Evolutionary conservation across 1,139 yeast genomes (phyloP), one percentile per base, ranked within the genome.

Genomic region (Eremothecium sinecaudum): DNA sequence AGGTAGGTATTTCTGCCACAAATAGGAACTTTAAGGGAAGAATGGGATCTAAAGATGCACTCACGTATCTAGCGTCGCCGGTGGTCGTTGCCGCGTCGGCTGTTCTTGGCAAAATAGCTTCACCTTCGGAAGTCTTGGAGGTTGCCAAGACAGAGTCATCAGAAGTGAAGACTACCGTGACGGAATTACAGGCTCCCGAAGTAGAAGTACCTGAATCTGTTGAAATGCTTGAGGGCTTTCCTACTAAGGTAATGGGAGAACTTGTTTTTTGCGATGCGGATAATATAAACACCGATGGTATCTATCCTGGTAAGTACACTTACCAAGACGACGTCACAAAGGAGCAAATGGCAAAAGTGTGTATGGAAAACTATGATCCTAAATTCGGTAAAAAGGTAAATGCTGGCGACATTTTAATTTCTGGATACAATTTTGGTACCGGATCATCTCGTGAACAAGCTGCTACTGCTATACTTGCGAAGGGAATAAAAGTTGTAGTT

Each of bases 371-470:
- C 64, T 90, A 92, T 61, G 99, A 90, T 60, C 59, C 82, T 13
- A 93, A 87, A 46, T 90, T 90, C 60, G 75, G 79, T 37, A 45
- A 62, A 32, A 86, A 84, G 66, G 83, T 94, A 26, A 68, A 75
- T 45, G 72, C 94, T 5, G 84, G 93, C 37, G 99, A 90, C 59
- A 86, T 90, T 45, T 74, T 90, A 38, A 73, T 90, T 34, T 75
- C 90, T 38, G 99, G 99, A 14, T 92, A 66, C 67, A 92, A 92
- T 58, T 90, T 90, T 56, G 99, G 98, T 48, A 87, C 97, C 13
- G 98, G 98, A 29, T 86, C 97, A 4, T 84, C 95, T n/a, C 78
- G 98, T 63, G 99, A 90, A 60, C 99, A 90, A 64, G 99, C 98
- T 2, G 98, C 98, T 24, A 90, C 98, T 18, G 87, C 94, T 29